Percentiles rank a stretch among this genome's conserved stretches.
Evolutionary conservation across 2,329 filamentous ascomycete genomes (phyloP).

Genomic region (Aspergillus fumigatiaffinis): DNA sequence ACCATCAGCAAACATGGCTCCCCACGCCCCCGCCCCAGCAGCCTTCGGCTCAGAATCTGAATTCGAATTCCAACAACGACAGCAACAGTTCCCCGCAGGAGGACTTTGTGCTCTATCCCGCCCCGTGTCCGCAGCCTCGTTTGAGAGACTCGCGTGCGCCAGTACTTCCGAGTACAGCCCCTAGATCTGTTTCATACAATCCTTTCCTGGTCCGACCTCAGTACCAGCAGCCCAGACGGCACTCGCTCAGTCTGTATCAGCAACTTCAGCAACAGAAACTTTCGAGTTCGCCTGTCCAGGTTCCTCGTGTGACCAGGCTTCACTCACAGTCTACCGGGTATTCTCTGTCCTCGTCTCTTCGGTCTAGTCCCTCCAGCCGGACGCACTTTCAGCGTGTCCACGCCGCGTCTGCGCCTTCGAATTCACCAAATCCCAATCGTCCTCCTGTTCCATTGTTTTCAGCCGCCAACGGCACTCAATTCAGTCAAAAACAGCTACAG

Average conservation of each 20-base stretch:
- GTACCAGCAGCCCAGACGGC: conserved; percentile 32
- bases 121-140: conserved; percentile 29
- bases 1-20: conserved; percentile 46
- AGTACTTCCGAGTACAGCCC: conserved; percentile 34
- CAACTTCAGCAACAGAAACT: conserved; percentile 31
- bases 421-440: conserved; percentile 32
- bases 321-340: conserved; percentile 36
- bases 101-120: conserved; percentile 46
- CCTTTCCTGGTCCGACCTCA: conserved; percentile 32
- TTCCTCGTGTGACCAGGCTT: conserved; percentile 39
- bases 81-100: conserved; percentile 30
- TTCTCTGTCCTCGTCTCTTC: conserved; percentile 36
- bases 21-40: conserved; percentile 41
- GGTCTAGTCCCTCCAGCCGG: conserved; percentile 32
- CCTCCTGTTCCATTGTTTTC: conserved; percentile 32
- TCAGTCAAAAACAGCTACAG: conserved; percentile 32
- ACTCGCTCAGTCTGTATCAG: conserved; percentile 34
- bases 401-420: conserved; percentile 38
- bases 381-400: conserved; percentile 30
- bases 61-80: conserved; percentile 24
- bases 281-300: conserved; percentile 33
- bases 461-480: neutral
- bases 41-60: conserved; percentile 40
- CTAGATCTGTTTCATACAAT: conserved; percentile 32
- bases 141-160: conserved; percentile 32